phyloP scores from a whole-genome alignment of 129 eudicot species.

The Artemisia tridentata region DNA sequence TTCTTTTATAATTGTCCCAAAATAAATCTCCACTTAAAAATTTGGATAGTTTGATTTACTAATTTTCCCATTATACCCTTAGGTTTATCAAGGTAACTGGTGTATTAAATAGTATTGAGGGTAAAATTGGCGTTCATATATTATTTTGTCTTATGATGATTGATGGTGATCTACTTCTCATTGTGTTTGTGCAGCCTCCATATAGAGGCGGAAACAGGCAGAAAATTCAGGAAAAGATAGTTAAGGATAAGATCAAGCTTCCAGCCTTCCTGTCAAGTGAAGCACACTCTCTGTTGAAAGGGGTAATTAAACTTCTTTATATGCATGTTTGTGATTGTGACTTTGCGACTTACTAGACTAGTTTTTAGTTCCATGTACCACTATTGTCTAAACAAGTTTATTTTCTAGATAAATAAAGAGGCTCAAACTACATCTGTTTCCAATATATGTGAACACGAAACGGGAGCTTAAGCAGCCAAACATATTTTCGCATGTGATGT shows the following conservation, averaged over 20 bases:
- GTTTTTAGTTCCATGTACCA: too few species aligned
- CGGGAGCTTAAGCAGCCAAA: not conserved
- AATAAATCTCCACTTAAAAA: too few species aligned
- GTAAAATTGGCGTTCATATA: not conserved
- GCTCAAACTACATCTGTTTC: not conserved
- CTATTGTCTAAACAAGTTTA: not conserved
- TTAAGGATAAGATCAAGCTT: slow-evolving; percentile 74
- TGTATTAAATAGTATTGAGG: too few species aligned
- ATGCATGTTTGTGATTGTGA: not conserved
- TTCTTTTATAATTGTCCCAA: too few species aligned
- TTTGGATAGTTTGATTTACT: too few species aligned
- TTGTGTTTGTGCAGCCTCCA: slow-evolving; percentile 62
- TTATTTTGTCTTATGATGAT: not conserved
- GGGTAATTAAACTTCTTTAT: slow-evolving; percentile 38
- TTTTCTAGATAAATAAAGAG: not conserved
- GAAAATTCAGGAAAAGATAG: slow-evolving; percentile 68
- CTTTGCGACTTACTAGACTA: too few species aligned
- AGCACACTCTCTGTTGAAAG: slow-evolving; percentile 80
- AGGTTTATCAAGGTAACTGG: too few species aligned
- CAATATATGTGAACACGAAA: not conserved
- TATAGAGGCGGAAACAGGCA: slow-evolving; percentile 67
- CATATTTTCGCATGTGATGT: not conserved
- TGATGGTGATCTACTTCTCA: slow-evolving; percentile 1
- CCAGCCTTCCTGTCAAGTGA: slow-evolving; percentile 79
- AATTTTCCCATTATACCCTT: too few species aligned